phyloP scores from a whole-genome alignment of 192 early-diverging fungal genomes.

The Coemansia sp. region DNA sequence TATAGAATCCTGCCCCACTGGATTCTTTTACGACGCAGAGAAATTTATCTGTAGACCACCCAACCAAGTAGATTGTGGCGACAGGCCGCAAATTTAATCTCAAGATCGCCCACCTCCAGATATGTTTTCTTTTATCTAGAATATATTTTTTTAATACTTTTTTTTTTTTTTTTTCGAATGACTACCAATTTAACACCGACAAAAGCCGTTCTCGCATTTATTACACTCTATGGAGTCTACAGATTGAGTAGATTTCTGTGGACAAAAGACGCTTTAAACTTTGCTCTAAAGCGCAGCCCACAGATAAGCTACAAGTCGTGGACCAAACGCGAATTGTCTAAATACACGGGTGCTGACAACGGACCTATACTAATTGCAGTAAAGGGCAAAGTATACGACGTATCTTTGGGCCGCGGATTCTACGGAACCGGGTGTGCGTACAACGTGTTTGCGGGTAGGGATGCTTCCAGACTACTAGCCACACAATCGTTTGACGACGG shows the following conservation, averaged over 20 bases:
- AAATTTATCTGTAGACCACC: too few relatives aligned
- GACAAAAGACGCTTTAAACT: conserved; percentile 38
- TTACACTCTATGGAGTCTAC: conserved; percentile 33
- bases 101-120: too few relatives aligned
- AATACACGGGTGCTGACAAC: conserved; percentile 25
- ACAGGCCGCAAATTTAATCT: too few relatives aligned
- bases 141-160: background rate
- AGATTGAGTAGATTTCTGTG: conserved; percentile 13
- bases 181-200: conserved; percentile 2
- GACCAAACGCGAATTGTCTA: conserved; percentile 49
- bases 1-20: too few relatives aligned
- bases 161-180: background rate
- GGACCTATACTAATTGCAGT: conserved; percentile 79
- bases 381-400: conserved; percentile 88
- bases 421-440: conserved; percentile 91
- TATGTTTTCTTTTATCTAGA: too few relatives aligned
- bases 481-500: conserved; percentile 87
- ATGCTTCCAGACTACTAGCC: conserved; percentile 90
- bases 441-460: conserved; percentile 93
- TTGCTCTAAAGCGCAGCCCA: conserved; percentile 8
- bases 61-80: too few relatives aligned
- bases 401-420: conserved; percentile 80
- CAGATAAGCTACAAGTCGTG: conserved; percentile 21
- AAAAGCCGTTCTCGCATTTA: conserved; percentile 12
- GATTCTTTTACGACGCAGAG: too few relatives aligned